phyloP scores from a whole-genome alignment of 2,329 filamentous ascomycete genomes.

The Verticillium nubilum region DNA sequence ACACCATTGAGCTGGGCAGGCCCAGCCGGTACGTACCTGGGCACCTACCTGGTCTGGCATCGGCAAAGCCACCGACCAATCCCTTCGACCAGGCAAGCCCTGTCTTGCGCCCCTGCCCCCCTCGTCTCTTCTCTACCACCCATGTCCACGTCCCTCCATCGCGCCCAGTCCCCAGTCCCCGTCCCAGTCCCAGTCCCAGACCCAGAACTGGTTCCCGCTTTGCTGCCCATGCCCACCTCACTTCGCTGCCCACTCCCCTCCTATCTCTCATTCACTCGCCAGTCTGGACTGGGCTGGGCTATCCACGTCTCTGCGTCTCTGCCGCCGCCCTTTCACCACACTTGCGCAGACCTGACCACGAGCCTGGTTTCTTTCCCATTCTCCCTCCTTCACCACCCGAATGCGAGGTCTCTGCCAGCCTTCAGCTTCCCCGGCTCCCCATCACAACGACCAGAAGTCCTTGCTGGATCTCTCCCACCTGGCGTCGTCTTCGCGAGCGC shows the following conservation, averaged over 20 bases:
- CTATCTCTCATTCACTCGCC: constrained; percentile 4
- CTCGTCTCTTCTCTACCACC: constrained; percentile 4
- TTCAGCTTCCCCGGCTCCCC: neutral
- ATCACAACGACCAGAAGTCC: neutral
- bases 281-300: neutral
- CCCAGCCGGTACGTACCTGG: neutral
- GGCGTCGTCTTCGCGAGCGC: neutral
- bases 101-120: constrained; percentile 5
- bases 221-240: constrained; percentile 2
- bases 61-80: neutral
- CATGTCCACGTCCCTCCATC: neutral
- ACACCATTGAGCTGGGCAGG: neutral
- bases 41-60: neutral
- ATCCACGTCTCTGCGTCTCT: constrained; percentile 2
- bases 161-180: constrained; percentile 3
- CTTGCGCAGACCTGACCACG: neutral
- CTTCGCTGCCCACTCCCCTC: constrained; percentile 10
- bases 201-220: constrained; percentile 1
- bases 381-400: constrained; percentile 1
- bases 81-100: neutral
- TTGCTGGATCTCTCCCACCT: neutral
- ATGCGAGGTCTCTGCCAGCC: neutral
- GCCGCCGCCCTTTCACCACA: constrained; percentile 6
- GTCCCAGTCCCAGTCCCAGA: neutral
- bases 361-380: constrained; percentile 2